Base-by-base conservation (phyloP, 495 filamentous ascomycete species). In the Paragyromitra xinjiangensis region DNA sequence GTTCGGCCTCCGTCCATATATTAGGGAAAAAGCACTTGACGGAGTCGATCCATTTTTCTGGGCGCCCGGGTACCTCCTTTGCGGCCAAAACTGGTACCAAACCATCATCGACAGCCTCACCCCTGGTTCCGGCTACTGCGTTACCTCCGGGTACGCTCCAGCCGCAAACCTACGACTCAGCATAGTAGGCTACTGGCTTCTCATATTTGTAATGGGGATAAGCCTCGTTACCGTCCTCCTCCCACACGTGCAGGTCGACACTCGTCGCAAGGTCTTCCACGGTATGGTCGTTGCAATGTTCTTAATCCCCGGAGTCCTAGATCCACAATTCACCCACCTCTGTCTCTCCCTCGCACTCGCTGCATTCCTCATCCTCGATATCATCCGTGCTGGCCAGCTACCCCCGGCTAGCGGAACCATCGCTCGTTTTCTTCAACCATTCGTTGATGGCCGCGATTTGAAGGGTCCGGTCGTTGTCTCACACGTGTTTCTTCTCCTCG, bases 241-340 rank as follows among this genome's bases (percentile, higher is more conserved):
- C 48, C 83, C 89, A 14, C 82, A 92, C 66, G 87, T 88, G 5
- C 93, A 97, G 84, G 94, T 98, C 45, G 96, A 99, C 84, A 99
- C 95, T 2, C 89, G 95, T n/a, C 90, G 95, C 48, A 99, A 99
- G 84, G 92, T 99, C 9, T 99, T 99, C 84, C 95, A 99, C 83
- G 95, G 95, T 75, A 97, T 94, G 90, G 97, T 98, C 89, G 94
- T 98, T 45, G 88, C 90, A 53, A 97, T 99, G 93, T 92, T 99
- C 75, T 87, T 98, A 2, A 93, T 95, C 11, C 89, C 92, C 1
- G 90, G 90, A 2, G 96, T 90, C 81, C 83, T 98, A 74, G 96
- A 98, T 83, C 96, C 95, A 7, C 83, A 89, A 19, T 98, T 94
- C 81, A 89, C 90, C 58, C 89, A 93, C 0, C 87, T 99, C 6